Conservation (phyloP, 352 stramenopile species). For the Phytophthora idaei region DNA sequence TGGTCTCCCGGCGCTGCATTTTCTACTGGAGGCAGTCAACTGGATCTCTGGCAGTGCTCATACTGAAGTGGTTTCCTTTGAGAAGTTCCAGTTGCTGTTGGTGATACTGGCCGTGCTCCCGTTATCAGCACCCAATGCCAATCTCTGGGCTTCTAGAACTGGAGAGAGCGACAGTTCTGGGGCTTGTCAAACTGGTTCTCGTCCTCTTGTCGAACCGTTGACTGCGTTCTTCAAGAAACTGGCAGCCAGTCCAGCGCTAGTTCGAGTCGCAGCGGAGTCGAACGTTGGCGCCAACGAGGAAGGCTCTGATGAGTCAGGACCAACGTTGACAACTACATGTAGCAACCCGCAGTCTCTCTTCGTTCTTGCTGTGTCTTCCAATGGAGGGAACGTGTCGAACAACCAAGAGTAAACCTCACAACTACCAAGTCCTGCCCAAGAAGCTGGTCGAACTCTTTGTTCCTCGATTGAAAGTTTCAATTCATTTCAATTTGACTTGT, state of each 20-base stretch:
- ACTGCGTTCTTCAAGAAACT: constrained; percentile 36
- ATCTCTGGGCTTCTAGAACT: constrained; percentile 17
- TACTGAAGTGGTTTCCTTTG: constrained; percentile 69
- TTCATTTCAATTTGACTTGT: not conserved
- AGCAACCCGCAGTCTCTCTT: constrained; percentile 24
- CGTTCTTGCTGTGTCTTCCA: constrained; percentile 2
- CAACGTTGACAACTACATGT: not conserved
- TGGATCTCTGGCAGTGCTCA: constrained; percentile 72
- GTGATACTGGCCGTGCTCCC: constrained; percentile 41
- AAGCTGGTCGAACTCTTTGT: no score
- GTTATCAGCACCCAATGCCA: constrained; percentile 19
- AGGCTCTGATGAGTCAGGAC: constrained; percentile 4
- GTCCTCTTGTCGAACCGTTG: constrained; percentile 26
- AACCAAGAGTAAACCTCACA: constrained; percentile 18
- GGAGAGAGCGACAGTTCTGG: constrained; percentile 10
- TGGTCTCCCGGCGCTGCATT: constrained; percentile 46
- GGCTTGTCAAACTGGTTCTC: constrained; percentile 5
- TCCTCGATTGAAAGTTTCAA: not conserved
- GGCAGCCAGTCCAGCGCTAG: constrained; percentile 29
- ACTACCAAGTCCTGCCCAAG: no score
- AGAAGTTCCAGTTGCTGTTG: constrained; percentile 67
- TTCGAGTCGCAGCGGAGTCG: constrained; percentile 33
- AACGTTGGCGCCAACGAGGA: constrained; percentile 18
- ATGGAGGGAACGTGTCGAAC: not conserved
- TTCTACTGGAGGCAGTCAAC: constrained; percentile 64